Conservation (phyloP, 176 grass and related monocot genomes). For the Pontederia paniculata region DNA sequence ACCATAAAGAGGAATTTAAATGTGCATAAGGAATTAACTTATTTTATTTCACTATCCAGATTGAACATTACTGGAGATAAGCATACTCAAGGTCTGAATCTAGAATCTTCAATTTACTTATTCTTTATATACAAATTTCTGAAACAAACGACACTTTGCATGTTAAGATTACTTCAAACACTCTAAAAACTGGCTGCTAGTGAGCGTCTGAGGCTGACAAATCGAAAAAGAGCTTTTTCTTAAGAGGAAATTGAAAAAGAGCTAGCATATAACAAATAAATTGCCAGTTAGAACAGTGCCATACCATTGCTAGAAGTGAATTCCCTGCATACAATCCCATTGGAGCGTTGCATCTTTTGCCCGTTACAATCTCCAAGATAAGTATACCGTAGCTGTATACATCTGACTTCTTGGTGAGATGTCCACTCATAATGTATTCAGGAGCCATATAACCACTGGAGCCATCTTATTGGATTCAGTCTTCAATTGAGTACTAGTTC, state of each 20-base stretch:
- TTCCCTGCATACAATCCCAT: constrained; percentile 43
- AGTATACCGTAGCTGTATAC: constrained; percentile 73
- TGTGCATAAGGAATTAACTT: no score
- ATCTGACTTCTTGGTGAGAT: constrained; percentile 75
- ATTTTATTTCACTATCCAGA: no score
- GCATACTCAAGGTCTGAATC: no score
- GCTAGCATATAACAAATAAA: constrained; percentile 4
- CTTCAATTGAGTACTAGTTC: neutral
- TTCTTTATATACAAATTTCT: no score
- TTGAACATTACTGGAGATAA: no score
- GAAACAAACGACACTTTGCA: no score
- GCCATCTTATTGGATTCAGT: constrained; percentile 6
- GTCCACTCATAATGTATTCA: constrained; percentile 70
- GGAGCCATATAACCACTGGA: constrained; percentile 91
- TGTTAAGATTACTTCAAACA: no score
- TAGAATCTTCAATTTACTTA: no score
- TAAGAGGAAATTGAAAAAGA: constrained; percentile 1
- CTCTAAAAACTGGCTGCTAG: no score
- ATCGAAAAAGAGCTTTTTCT: constrained; percentile 1
- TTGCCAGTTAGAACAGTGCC: constrained; percentile 15
- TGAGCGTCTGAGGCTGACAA: neutral
- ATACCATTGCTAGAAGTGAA: constrained; percentile 47
- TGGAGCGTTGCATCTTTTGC: constrained; percentile 52
- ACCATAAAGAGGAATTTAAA: no score
- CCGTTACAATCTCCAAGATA: constrained; percentile 61